Base-by-base conservation (phyloP, 805 yeast species). In the Scheffersomyces amazonensis region DNA sequence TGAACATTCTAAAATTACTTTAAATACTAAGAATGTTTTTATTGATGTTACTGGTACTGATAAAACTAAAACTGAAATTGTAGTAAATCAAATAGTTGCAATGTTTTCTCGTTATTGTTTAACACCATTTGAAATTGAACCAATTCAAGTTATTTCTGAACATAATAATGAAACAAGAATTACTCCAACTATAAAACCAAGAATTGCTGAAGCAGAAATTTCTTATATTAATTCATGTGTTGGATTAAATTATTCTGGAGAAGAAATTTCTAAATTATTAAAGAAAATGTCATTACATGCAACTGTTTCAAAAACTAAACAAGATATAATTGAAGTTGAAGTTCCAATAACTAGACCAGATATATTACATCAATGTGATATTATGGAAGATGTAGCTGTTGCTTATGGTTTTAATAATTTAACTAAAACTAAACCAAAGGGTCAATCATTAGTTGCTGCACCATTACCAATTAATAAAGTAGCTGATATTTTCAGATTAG, bases 341-440 rank as follows among this genome's bases (percentile, higher is more conserved):
- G 79, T 93, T 42, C 99, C 99, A 46, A 83, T 87, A 54, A 93
- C 99, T 27, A 85, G 99, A 72, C 82, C 98, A 9, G 99, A 93
- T 65, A 78, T 93, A 45, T 74, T 93, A 55, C 99, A 93, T 65
- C 95, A 88, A 61, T 91, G 98, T 75, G 99, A 93, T 66, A 83
- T 93, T 49, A 87, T 93, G 95, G 99, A 93, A 66, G 99, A 93
- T 64, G 96, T 91, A 34, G 99, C 96, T 34, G 84, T 93, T 57
- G 95, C 88, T 21, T 93, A 88, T 59, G 99, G 99, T 41, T 93
- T 84, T 74, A 85, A 90, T 68, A 88, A 87, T 60, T 75, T 93
- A 56, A 77, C 76, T 46, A 87, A 83, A 66, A 81, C 93, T 36
- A 77, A 77, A 48, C 87, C 93, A 56, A 76, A 88, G 48, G 75